Evolutionary conservation across 2,329 filamentous ascomycete genomes (phyloP).

Genomic region (Fusarium euwallaceae): DNA sequence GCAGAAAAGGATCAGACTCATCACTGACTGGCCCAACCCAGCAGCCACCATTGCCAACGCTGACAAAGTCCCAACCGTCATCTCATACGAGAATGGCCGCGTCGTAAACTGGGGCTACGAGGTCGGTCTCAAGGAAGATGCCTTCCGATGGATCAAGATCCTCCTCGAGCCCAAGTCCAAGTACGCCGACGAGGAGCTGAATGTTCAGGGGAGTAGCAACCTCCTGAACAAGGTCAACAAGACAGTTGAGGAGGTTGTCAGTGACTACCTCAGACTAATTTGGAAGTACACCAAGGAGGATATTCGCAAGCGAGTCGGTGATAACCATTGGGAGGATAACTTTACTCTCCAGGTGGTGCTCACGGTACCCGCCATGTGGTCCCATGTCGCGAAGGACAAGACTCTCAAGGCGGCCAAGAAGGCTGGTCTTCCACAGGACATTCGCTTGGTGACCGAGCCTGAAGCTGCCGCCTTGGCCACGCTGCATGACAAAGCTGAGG

Average conservation of each 20-base stretch:
- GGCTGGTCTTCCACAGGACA: background rate
- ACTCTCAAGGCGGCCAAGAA: background rate
- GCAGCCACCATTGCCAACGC: background rate
- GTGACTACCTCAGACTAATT: background rate
- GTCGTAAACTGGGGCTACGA: background rate
- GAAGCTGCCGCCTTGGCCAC: background rate
- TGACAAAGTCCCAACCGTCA: background rate
- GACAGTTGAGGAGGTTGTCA: background rate
- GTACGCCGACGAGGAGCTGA: background rate
- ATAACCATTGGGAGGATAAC: background rate
- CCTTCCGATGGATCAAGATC: background rate
- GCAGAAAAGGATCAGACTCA: background rate
- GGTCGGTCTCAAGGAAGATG: background rate
- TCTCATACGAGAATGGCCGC: background rate
- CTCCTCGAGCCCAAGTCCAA: background rate
- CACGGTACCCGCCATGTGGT: background rate
- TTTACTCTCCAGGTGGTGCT: background rate
- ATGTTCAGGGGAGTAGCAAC: background rate
- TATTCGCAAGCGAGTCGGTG: background rate
- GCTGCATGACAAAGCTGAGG: background rate
- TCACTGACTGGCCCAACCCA: background rate
- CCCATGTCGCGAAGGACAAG: background rate
- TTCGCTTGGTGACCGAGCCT: background rate
- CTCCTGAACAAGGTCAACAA: background rate
- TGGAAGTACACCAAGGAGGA: background rate